Conservation (phyloP, 768 basidiomycete species). For the Clitopilus hobsonii region DNA sequence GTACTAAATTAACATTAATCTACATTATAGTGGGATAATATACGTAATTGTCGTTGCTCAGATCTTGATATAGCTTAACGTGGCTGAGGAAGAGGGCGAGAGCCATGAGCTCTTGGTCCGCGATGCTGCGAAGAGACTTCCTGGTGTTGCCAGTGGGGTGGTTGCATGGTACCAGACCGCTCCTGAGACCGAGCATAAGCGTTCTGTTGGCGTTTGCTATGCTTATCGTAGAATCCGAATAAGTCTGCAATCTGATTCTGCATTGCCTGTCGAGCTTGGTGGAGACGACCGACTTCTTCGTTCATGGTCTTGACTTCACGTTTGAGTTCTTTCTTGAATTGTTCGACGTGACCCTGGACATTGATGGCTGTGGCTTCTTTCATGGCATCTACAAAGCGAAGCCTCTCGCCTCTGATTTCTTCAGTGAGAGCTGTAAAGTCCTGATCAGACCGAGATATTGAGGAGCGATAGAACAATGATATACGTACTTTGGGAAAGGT, state of each 20-base stretch:
- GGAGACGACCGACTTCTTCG: constrained; percentile 64
- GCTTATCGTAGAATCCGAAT: constrained; percentile 68
- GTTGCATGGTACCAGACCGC: background rate
- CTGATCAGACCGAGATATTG: background rate
- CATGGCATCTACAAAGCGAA: constrained; percentile 93
- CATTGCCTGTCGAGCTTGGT: constrained; percentile 58
- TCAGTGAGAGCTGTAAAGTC: background rate
- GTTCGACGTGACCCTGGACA: constrained; percentile 84
- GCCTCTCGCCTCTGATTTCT: constrained; percentile 81
- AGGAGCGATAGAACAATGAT: background rate
- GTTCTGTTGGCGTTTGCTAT: constrained; percentile 39
- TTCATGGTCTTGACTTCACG: constrained; percentile 73
- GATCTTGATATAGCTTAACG: constrained; percentile 4
- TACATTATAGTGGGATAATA: no score
- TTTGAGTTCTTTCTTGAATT: constrained; percentile 79
- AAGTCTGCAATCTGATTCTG: constrained; percentile 72
- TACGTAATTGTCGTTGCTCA: background rate
- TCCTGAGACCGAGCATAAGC: background rate
- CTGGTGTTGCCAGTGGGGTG: background rate
- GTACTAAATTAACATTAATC: background rate
- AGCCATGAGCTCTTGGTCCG: constrained; percentile 2
- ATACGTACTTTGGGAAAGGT: constrained; percentile 37
- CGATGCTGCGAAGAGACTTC: background rate
- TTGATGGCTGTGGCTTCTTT: constrained; percentile 88
- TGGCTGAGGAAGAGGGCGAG: constrained; percentile 21